Evolutionary conservation across 352 stramenopile genomes (phyloP), one percentile per base, ranked within the genome.

Genomic region (Globisporangium heterothallicum): DNA sequence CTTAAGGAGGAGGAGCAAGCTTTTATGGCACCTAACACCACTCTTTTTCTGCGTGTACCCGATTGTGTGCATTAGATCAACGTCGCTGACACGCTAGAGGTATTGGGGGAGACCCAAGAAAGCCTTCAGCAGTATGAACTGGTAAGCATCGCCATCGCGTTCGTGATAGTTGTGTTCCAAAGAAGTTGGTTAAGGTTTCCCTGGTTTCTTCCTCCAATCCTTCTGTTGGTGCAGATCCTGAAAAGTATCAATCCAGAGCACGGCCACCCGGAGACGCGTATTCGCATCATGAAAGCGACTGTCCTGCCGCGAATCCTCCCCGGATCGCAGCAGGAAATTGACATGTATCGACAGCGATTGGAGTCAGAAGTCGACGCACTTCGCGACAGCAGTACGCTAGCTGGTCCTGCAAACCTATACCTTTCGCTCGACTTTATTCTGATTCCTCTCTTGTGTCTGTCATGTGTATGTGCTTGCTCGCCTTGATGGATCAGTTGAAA

Each of bases 261-360:
- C 18, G 56, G 58, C 21, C 40, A 64, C 9, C 68, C 56, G 41
- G 57, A 54, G 18, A 76, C 71, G 19, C 64, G 69, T 35, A 65
- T 75, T 12, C 74, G 68, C 56, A 56, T 88, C 9, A 84, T 86
- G 76, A 72, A 67, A 53, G 70, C 74, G 6, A 88, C 74, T 0
- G 77, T 89, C 13, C 43, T 89, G 16, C 81, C 78, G 34, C 70
- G 74, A 19, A 74, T 89, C 29, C 61, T 92, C 2, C 81, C 80
- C 2, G 61, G 53, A 19, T 72, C 60, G 3, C 66, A 87, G 45
- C 58, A 67, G 19, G 57, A 78, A 14, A 84, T 90, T 22, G 70
- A 86, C 36, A 25, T 27, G 3, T 65, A 69, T 21, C 73, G 77
- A 10, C 32, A 59, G n/a, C 66, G 62, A 3, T 76, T 88, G 42